Evolutionary conservation across 2,329 filamentous ascomycete species (phyloP).

Genomic region (Venturia effusa): DNA sequence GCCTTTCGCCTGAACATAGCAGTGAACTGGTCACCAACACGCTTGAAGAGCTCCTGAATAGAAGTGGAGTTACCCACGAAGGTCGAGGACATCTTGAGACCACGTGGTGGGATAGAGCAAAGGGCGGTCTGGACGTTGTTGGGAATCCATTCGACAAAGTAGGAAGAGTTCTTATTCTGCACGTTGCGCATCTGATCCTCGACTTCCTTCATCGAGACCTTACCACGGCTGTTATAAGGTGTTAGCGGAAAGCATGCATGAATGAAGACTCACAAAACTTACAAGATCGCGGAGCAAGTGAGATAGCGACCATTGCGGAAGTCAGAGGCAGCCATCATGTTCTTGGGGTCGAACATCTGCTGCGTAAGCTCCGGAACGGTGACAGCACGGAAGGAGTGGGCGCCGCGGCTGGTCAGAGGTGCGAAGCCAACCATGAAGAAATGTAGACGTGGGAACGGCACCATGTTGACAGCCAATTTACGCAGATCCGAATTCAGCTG

Average conservation of each 20-base stretch:
- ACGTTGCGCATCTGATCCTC: constrained; percentile 99
- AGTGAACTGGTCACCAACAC: constrained; percentile 98
- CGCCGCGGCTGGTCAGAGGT: constrained; percentile 85
- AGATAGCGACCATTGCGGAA: constrained; percentile 99
- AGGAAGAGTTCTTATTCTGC: constrained; percentile 98
- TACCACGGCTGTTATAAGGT: constrained; percentile 60
- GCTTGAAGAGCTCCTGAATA: constrained; percentile 99
- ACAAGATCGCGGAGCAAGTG: constrained; percentile 97
- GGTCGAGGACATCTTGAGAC: constrained; percentile 98
- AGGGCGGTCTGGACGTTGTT: constrained; percentile 99
- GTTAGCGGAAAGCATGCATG: constrained; percentile 21
- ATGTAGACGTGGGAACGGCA: constrained; percentile 99
- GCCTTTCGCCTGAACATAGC: constrained; percentile 99
- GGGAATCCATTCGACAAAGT: constrained; percentile 99
- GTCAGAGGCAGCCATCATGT: constrained; percentile 99
- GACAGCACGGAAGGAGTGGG: constrained; percentile 93
- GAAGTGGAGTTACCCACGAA: constrained; percentile 99
- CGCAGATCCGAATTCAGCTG: constrained; percentile 99
- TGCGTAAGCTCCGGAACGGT: constrained; percentile 97
- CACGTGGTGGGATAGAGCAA: constrained; percentile 95
- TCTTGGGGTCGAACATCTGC: constrained; percentile 99
- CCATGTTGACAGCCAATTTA: constrained; percentile 99
- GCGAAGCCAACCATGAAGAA: constrained; percentile 99
- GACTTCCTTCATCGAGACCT: constrained; percentile 99
- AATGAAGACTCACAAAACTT: constrained; percentile 26